Percentiles rank a stretch among this genome's conserved stretches.
These are phyloP conservation scores for Polyporus arcularius DNA, from an alignment of 768 basidiomycete genomes.

Conservation along the genomic window DNA sequence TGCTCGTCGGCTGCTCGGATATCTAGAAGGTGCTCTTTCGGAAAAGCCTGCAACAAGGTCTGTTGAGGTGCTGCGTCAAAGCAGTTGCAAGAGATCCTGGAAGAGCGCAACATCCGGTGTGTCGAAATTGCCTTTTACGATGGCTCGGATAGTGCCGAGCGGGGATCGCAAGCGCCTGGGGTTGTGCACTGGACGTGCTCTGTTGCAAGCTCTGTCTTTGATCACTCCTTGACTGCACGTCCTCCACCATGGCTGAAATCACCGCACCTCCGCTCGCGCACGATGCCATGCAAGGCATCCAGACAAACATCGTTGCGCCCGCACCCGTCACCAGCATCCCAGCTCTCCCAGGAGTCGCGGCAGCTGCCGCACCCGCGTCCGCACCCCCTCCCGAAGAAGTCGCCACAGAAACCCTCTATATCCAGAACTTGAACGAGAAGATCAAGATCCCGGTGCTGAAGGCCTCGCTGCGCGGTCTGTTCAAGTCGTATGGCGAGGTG, in stretches of 20 bases:
- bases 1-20: no score
- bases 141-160: neutral
- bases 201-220: neutral
- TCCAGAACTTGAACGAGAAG: slow-evolving; percentile 96
- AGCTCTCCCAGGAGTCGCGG: slow-evolving; percentile 15
- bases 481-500: slow-evolving; percentile 92
- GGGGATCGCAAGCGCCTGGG: neutral
- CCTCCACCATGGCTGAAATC: slow-evolving; percentile 37
- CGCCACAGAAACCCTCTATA: slow-evolving; percentile 86
- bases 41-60: no score
- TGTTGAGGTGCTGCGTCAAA: no score
- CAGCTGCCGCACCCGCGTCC: slow-evolving; percentile 18
- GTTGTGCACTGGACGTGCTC: neutral
- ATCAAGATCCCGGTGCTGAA: slow-evolving; percentile 92
- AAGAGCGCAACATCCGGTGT: neutral
- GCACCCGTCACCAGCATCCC: slow-evolving; percentile 22
- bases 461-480: slow-evolving; percentile 81
- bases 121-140: neutral
- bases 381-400: slow-evolving; percentile 38
- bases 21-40: no score
- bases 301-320: slow-evolving; percentile 21
- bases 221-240: neutral
- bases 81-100: no score
- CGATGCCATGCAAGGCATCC: slow-evolving; percentile 29
- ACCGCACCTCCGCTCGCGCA: slow-evolving; percentile 33